These are phyloP conservation scores for Umbelopsis sp. DNA, from an alignment of 192 early-diverging fungal species.

Conservation along the genomic window DNA sequence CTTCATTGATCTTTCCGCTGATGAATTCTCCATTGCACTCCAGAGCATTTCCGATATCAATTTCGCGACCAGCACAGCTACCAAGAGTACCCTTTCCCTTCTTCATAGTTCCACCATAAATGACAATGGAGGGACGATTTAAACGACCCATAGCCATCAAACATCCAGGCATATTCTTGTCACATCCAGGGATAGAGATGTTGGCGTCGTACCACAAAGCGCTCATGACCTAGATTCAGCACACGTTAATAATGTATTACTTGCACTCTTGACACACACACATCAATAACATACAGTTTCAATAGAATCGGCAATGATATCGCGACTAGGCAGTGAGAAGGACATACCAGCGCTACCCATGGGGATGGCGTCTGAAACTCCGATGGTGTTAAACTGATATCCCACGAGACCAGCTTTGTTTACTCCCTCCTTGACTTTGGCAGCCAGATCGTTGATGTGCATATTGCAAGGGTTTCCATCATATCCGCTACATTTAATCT, in stretches of 20 bases:
- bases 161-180: slow-evolving; percentile 98
- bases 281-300: slow-evolving; percentile 72
- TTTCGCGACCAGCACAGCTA: slow-evolving; percentile 49
- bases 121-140: slow-evolving; percentile 94
- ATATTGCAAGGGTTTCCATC: slow-evolving; percentile 99
- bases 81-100: slow-evolving; percentile 64
- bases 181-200: slow-evolving; percentile 82
- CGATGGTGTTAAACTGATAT: slow-evolving; percentile 97
- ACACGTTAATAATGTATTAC: neutral
- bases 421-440: slow-evolving; percentile 91
- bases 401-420: slow-evolving; percentile 85
- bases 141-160: slow-evolving; percentile 94
- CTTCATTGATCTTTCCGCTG: slow-evolving; percentile 88
- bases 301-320: slow-evolving; percentile 98
- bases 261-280: neutral
- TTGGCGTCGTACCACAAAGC: slow-evolving; percentile 98
- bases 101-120: slow-evolving; percentile 96
- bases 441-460: slow-evolving; percentile 90
- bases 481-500: slow-evolving; percentile 67
- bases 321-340: slow-evolving; percentile 93
- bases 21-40: slow-evolving; percentile 92
- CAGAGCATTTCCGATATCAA: slow-evolving; percentile 96
- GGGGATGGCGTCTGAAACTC: slow-evolving; percentile 95
- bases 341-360: slow-evolving; percentile 96
- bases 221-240: slow-evolving; percentile 71